These are phyloP conservation scores for Aspergillus affinis DNA, from an alignment of 495 filamentous ascomycete species.

Conservation along the genomic window DNA sequence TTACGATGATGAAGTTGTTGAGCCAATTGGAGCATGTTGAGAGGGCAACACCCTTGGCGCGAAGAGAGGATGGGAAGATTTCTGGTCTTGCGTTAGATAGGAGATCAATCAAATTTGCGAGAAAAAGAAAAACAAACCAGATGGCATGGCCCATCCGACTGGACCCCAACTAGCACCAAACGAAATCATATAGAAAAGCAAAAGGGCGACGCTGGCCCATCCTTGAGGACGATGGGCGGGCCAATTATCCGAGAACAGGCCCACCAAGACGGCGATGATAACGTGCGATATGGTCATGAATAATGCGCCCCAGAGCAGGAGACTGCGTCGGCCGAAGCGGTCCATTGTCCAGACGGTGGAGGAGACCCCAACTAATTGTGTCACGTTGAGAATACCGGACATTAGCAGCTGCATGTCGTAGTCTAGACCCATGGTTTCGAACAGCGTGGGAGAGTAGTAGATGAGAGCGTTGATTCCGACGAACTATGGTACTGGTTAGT, in stretches of 20 bases:
- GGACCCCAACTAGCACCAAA: slow-evolving; percentile 51
- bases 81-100: slow-evolving; percentile 23
- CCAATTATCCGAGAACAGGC: slow-evolving; percentile 45
- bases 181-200: slow-evolving; percentile 49
- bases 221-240: slow-evolving; percentile 41
- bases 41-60: slow-evolving; percentile 53
- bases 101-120: not conserved
- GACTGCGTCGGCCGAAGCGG: slow-evolving; percentile 43
- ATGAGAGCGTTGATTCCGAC: slow-evolving; percentile 51
- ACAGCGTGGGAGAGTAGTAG: slow-evolving; percentile 60
- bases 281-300: slow-evolving; percentile 52
- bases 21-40: slow-evolving; percentile 56
- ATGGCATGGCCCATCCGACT: slow-evolving; percentile 47
- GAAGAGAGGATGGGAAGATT: slow-evolving; percentile 51
- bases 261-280: slow-evolving; percentile 51
- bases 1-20: slow-evolving; percentile 57
- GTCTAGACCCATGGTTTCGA: slow-evolving; percentile 56
- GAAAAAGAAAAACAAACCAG: slow-evolving; percentile 21
- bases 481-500: slow-evolving; percentile 34
- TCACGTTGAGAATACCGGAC: slow-evolving; percentile 58
- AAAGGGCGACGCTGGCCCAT: slow-evolving; percentile 48
- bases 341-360: slow-evolving; percentile 54
- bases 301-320: slow-evolving; percentile 45
- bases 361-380: slow-evolving; percentile 49
- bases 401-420: slow-evolving; percentile 57